These are phyloP conservation scores for Cystofilobasidium macerans DNA, from an alignment of 768 basidiomycete species.

Conservation along the genomic window DNA sequence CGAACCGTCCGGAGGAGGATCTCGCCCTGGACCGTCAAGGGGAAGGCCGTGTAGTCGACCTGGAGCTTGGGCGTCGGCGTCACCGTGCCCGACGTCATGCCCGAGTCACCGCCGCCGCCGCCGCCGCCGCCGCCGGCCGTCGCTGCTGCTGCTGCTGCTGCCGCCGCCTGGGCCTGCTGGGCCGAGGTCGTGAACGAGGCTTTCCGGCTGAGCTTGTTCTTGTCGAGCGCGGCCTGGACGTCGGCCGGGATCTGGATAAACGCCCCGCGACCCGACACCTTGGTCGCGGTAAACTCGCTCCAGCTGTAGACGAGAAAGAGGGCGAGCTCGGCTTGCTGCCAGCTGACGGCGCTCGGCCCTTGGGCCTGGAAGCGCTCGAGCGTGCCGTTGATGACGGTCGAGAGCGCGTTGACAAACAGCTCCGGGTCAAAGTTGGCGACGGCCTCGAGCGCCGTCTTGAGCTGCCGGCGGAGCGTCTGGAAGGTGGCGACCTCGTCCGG, in stretches of 20 bases:
- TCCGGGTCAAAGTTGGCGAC: conserved; percentile 73
- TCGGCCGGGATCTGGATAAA: conserved; percentile 70
- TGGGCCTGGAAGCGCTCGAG: conserved; percentile 52
- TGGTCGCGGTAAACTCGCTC: conserved; percentile 62
- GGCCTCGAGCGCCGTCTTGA: conserved; percentile 76
- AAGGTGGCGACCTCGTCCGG: conserved; percentile 78
- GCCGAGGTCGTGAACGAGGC: conserved; percentile 19
- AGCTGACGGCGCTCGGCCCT: conserved; percentile 55
- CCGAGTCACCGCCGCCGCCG: too few relatives aligned
- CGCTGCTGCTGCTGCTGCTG: too few relatives aligned
- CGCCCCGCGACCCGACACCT: conserved; percentile 71
- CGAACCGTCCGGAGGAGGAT: conserved; percentile 73
- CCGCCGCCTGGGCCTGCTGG: too few relatives aligned
- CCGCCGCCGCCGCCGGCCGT: too few relatives aligned
- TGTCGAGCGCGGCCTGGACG: conserved; percentile 39
- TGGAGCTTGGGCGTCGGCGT: conserved; percentile 17
- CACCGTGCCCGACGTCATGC: conserved; percentile 8
- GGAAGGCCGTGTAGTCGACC: conserved; percentile 45
- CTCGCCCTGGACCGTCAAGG: conserved; percentile 80
- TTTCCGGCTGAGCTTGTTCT: conserved; percentile 13
- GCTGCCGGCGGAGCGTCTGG: conserved; percentile 76
- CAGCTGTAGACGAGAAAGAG: conserved; percentile 88
- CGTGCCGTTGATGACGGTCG: conserved; percentile 60
- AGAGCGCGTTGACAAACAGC: conserved; percentile 68
- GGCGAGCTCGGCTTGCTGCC: conserved; percentile 89